Base-by-base conservation (phyloP, 768 basidiomycete genomes). In the Tulasnella sp. region DNA sequence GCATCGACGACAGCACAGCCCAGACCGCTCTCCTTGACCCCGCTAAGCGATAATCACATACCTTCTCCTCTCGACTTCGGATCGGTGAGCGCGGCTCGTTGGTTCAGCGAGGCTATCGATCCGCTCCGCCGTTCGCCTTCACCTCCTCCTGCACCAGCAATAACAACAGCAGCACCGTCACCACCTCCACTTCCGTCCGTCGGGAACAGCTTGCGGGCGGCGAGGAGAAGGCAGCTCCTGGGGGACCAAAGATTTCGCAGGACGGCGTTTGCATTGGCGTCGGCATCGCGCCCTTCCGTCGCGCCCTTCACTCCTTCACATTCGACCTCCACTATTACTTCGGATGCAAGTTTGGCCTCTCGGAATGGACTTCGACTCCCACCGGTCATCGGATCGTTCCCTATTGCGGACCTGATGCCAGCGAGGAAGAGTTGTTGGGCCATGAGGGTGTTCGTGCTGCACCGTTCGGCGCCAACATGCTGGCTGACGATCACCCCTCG, bases 361-460 rank as follows among this genome's bases (percentile, higher is more conserved):
- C 42, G 42, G 11, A 45, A 45, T 17, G 42, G 11, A 17, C 42
- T 19, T 45, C 42, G 54, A 14, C 29, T 58, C n/a, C 54, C 54
- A n/a, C 54, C 54, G 0, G 54, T 58, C 3, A 58, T 58, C 15
- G n/a, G 54, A 17, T n/a, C 54, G 5, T 58, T 58, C 54, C 54
- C 54, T 0, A n/a, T 58, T n/a, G 22, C 22, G n/a, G 54, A 58
- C 25, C 54, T 11, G 22, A n/a, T 14, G 15, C 22, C 22, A 29
- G 29, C 29, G 22, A n/a, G 17, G 54, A 58, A 29, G 54, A 58
- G 2, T 0, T 11, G 4, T 9, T 6, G n/a, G 54, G 88, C n/a
- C n/a, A n/a, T 99, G 74, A 90, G 96, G 88, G 94, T 99, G 97
- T 99, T 82, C 83, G 95, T 91, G 42, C n/a, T 68, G 71, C 34